Evolutionary conservation across 2,329 filamentous ascomycete genomes (phyloP).

Genomic region (Fusarium albosuccineum): DNA sequence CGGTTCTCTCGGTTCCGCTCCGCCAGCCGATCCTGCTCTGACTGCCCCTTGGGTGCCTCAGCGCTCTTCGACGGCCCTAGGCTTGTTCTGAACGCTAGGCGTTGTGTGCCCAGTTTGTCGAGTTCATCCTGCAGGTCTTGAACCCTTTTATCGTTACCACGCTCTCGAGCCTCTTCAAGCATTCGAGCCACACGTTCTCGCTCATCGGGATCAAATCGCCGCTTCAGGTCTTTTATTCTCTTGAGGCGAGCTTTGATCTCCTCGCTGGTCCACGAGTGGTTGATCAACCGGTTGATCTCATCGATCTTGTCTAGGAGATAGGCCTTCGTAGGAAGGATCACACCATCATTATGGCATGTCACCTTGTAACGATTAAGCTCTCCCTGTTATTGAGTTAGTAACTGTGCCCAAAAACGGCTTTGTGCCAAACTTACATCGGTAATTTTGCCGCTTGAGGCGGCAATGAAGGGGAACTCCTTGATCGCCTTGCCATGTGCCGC

Average conservation of each 20-base stretch:
- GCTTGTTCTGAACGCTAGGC: slow-evolving; percentile 79
- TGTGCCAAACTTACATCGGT: slow-evolving; percentile 74
- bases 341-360: slow-evolving; percentile 77
- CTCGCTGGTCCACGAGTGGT: slow-evolving; percentile 83
- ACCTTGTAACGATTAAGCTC: slow-evolving; percentile 88
- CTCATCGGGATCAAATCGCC: slow-evolving; percentile 75
- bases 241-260: slow-evolving; percentile 85
- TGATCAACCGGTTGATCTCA: slow-evolving; percentile 83
- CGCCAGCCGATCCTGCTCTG: slow-evolving; percentile 85
- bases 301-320: slow-evolving; percentile 78
- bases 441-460: slow-evolving; percentile 86
- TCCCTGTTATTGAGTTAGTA: slow-evolving; percentile 59
- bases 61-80: slow-evolving; percentile 68
- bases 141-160: slow-evolving; percentile 71
- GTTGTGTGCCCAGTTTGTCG: slow-evolving; percentile 74
- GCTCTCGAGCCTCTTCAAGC: slow-evolving; percentile 74
- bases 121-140: slow-evolving; percentile 70
- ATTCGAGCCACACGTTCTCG: slow-evolving; percentile 75
- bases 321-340: slow-evolving; percentile 80
- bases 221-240: slow-evolving; percentile 76
- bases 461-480: slow-evolving; percentile 89
- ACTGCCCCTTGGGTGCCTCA: slow-evolving; percentile 60
- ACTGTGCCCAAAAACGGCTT: neutral
- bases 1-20: slow-evolving; percentile 88
- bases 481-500: slow-evolving; percentile 86